Base-by-base conservation (phyloP, 495 filamentous ascomycete genomes). In the Podospora sp. region DNA sequence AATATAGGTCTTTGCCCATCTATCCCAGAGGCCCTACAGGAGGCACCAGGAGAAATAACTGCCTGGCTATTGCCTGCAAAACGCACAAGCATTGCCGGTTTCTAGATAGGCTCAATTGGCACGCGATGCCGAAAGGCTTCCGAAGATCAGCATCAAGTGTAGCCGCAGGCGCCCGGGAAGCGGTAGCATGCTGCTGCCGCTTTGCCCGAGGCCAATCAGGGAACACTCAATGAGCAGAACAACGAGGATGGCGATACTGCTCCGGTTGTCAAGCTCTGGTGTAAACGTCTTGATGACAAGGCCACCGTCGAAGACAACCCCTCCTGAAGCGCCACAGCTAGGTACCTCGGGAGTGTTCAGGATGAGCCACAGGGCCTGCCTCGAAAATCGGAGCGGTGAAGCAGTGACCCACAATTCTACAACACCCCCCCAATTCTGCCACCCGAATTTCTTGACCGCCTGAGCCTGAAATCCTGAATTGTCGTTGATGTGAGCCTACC, bases 341-440 rank as follows among this genome's bases (percentile, higher is more conserved):
- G n/a, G n/a, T n/a, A n/a, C n/a, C n/a, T n/a, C n/a, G n/a, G n/a
- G n/a, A n/a, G n/a, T n/a, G n/a, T n/a, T n/a, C n/a, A n/a, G n/a
- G n/a, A n/a, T 46, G 5, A 46, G 40, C 40, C 40, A 46, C 40
- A 46, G 2, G 14, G 33, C 33, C n/a, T n/a, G 40, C 29, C 60
- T 50, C 49, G 12, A 52, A 12, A 27, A 7, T 25, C 26, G 49
- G n/a, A 22, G 25, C 18, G 40, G 46, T 53, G 26, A 52, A 52
- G 27, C 59, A 16, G n/a, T 14, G 12, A 2, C 40, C n/a, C n/a
- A n/a, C n/a, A n/a, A n/a, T n/a, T n/a, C n/a, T n/a, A n/a, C n/a
- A n/a, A n/a, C n/a, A n/a, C n/a, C 58, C 20, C 49, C 62, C 16
- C 46, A 53, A 69, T 69, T 69, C 67, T 69, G 63, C 67, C 67